phyloP scores from a whole-genome alignment of 306 rosid genomes.

The Canavalia ensiformis region DNA sequence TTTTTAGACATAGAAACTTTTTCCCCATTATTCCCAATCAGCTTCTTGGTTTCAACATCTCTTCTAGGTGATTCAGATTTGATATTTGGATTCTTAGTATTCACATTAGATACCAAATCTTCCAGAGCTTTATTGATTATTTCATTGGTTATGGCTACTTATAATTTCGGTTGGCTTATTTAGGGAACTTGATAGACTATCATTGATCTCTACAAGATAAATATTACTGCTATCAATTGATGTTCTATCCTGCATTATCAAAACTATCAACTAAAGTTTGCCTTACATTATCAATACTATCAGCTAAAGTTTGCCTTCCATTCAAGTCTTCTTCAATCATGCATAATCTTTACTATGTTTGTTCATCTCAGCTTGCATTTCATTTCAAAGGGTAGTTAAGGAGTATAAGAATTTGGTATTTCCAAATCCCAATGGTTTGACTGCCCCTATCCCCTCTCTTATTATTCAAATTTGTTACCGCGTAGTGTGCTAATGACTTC shows the following conservation, averaged over 20 bases:
- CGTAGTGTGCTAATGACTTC: conserved; percentile 72
- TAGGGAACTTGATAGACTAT: conserved; percentile 45
- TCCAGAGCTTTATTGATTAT: conserved; percentile 46
- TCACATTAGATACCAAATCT: conserved; percentile 31
- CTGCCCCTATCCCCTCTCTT: conserved; percentile 41
- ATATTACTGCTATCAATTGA: conserved; percentile 14
- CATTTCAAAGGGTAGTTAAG: conserved; percentile 31
- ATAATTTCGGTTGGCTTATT: conserved; percentile 43
- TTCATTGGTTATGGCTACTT: conserved; percentile 44
- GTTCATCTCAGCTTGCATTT: conserved; percentile 47
- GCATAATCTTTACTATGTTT: background rate
- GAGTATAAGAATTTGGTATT: conserved; percentile 55
- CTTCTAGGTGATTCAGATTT: conserved; percentile 43
- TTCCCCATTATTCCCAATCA: conserved; percentile 41
- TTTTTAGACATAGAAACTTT: conserved; percentile 43
- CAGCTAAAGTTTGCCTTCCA: conserved; percentile 39
- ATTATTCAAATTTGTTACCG: conserved; percentile 52
- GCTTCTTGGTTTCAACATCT: conserved; percentile 46
- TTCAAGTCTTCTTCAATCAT: conserved; percentile 42
- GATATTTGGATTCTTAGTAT: conserved; percentile 44
- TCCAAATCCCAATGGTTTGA: conserved; percentile 71
- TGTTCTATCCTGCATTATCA: conserved; percentile 15
- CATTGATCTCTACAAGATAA: conserved; percentile 47
- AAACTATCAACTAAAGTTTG: too few relatives aligned
- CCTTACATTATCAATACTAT: conserved; percentile 32